phyloP scores from a whole-genome alignment of 441 rosid genomes.

The Rhodomyrtus psidioides region DNA sequence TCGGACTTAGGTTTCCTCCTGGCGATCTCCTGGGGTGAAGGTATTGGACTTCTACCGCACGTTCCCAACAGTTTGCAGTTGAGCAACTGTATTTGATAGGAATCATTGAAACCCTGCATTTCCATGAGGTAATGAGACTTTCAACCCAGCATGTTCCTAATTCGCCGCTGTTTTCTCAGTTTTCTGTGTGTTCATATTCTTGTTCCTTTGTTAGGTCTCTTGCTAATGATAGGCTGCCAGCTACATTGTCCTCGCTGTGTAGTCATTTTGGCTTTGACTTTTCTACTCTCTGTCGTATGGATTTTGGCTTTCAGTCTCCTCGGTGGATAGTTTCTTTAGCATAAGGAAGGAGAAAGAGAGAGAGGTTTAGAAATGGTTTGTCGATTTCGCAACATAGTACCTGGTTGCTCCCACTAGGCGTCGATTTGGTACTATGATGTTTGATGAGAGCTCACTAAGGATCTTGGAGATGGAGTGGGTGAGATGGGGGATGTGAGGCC shows the following conservation, averaged over 20 bases:
- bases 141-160: background rate
- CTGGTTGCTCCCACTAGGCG: too few species aligned
- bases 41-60: too few species aligned
- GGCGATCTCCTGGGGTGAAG: too few species aligned
- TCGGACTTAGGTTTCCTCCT: too few species aligned
- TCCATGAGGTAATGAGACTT: background rate
- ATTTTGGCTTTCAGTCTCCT: background rate
- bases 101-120: background rate
- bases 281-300: background rate
- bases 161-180: background rate
- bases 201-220: background rate
- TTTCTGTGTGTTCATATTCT: background rate
- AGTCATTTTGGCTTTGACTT: background rate
- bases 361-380: too few species aligned
- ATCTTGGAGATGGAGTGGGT: background rate
- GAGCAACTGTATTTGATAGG: too few species aligned
- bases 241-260: background rate
- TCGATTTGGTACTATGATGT: background rate
- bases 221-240: background rate
- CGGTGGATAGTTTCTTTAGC: background rate
- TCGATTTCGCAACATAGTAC: too few species aligned
- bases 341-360: too few species aligned
- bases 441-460: background rate
- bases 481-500: background rate
- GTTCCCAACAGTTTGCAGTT: too few species aligned